phyloP scores from a whole-genome alignment of 495 filamentous ascomycete genomes.

The Annulohypoxylon stygium region DNA sequence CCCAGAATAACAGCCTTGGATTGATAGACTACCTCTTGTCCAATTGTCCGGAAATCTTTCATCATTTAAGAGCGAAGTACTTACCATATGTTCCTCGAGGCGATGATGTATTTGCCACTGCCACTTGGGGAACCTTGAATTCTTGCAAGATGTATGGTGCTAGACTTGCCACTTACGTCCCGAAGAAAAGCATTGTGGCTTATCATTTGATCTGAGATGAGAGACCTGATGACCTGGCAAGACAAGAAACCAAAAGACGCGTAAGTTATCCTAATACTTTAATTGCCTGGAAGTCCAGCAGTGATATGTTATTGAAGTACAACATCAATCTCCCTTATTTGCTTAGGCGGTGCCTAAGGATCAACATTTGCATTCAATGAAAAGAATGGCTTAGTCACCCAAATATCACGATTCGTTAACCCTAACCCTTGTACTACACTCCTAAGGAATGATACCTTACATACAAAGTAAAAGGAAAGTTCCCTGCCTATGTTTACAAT shows the following conservation, averaged over 20 bases:
- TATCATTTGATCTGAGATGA: neutral
- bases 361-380: neutral
- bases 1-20: neutral
- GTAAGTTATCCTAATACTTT: neutral
- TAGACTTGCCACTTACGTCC: neutral
- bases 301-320: neutral
- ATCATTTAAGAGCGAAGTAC: neutral
- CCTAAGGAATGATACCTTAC: no score
- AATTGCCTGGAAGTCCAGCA: neutral
- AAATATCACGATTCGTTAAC: neutral
- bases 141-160: neutral
- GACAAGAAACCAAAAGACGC: neutral
- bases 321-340: neutral
- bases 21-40: neutral
- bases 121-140: neutral
- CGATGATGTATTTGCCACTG: neutral
- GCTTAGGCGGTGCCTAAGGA: neutral
- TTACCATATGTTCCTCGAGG: neutral
- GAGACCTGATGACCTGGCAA: neutral
- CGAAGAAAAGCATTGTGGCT: neutral
- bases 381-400: constrained; percentile 7
- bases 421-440: neutral
- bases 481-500: neutral
- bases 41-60: neutral
- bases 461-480: no score